Base-by-base conservation (phyloP, 129 eudicot genomes). In the Saposhnikovia divaricata region DNA sequence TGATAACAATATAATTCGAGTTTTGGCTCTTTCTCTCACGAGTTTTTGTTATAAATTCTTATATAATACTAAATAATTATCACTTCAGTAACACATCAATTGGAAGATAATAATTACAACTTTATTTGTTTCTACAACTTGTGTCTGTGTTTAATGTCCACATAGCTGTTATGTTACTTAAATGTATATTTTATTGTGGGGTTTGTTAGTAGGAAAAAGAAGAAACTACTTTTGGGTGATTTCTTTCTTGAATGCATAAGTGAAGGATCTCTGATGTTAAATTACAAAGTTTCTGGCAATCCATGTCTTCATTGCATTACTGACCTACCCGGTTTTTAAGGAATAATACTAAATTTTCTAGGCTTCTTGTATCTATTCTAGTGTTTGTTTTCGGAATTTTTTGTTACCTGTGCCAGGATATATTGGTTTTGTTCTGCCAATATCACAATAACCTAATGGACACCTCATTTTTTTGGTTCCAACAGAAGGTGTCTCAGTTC, bases 401-500 rank as follows among this genome's bases (percentile, higher is more conserved):
- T 53, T 6, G 1, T 6, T 53, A 5, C 25, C 3, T 53, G 27
- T 53, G n/a, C 59, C 21, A 51, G 21, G 42, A 10, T 13, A 34
- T 10, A 46, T 46, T 40, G 6, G 2, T 66, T 66, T 28, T 0
- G 21, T 28, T 69, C 38, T 28, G n/a, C n/a, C 3, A 44, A 44
- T 3, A 23, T 43, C 19, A 42, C 13, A 21, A 44, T 11, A 73
- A 44, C 37, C 53, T 73, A 73, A 44, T 43, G 8, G 57, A 43
- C 77, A 42, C 34, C 4, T n/a, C 16, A 23, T 39, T 21, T 43
- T 73, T 44, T n/a, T n/a, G n/a, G 31, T 73, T 47, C 81, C 51
- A 88, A 87, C 98, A 93, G 98, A 93, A 91, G 97, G 93, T 82
- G 75, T 89, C 98, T 80, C 97, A 93, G 86, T 89, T 93, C 80